phyloP scores from a whole-genome alignment of 106 monocot genomes.

The Platanthera zijinensis region DNA sequence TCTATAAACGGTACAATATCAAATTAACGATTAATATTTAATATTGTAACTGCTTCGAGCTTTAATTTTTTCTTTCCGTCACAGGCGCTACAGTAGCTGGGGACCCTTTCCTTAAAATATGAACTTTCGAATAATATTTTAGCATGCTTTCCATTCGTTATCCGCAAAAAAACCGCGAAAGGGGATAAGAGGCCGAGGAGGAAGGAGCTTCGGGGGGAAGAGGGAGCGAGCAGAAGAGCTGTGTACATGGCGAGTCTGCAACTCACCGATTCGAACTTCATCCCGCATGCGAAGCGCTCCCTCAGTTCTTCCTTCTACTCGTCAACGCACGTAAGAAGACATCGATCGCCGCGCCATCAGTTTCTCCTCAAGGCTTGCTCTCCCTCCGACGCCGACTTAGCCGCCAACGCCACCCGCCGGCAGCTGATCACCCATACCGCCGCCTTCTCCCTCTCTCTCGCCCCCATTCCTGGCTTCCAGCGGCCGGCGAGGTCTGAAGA shows the following conservation, averaged over 20 bases:
- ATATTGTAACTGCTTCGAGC: no score
- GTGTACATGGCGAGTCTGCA: conserved; percentile 19
- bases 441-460: conserved; percentile 24
- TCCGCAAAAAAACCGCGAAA: neutral
- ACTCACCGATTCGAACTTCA: conserved; percentile 25
- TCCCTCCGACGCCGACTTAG: conserved; percentile 4
- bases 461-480: conserved; percentile 8
- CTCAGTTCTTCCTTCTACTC: conserved; percentile 17
- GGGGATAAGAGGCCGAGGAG: neutral
- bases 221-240: neutral
- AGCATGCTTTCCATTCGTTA: neutral
- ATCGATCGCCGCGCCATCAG: neutral
- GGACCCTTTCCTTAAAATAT: no score
- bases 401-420: conserved; percentile 33
- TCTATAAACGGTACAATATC: no score
- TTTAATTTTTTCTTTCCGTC: no score
- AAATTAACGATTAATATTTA: no score
- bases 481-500: conserved; percentile 37
- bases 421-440: conserved; percentile 52
- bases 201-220: neutral
- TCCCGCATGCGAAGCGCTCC: conserved; percentile 18
- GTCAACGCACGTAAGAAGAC: conserved; percentile 4
- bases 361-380: conserved; percentile 14
- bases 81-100: no score
- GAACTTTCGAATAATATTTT: no score